phyloP scores from a whole-genome alignment of 352 stramenopile species.

The Globisporangium orthogonon region DNA sequence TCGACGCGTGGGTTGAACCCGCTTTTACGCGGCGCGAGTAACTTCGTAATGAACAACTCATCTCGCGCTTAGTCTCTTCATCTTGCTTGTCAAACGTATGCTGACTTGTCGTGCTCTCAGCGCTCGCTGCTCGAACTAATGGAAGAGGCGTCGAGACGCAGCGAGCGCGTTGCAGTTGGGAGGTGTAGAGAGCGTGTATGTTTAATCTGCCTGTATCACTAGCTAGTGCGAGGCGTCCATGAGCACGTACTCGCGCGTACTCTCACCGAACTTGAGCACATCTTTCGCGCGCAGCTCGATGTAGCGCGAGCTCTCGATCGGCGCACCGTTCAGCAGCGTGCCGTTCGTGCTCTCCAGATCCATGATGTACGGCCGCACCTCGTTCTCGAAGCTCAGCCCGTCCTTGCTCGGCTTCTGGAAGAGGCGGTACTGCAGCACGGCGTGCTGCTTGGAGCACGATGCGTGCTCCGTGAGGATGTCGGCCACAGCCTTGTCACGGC shows the following conservation, averaged over 20 bases:
- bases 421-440: slow-evolving; percentile 94
- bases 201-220: no score
- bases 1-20: neutral
- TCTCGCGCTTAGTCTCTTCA: no score
- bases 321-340: slow-evolving; percentile 95
- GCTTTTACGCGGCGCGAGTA: neutral
- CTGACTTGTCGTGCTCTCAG: no score
- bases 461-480: slow-evolving; percentile 94
- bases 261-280: slow-evolving; percentile 94
- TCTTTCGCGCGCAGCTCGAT: slow-evolving; percentile 95
- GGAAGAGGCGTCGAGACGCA: no score
- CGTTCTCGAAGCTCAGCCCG: slow-evolving; percentile 44
- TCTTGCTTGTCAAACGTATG: no score
- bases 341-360: slow-evolving; percentile 97
- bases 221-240: slow-evolving; percentile 47
- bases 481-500: slow-evolving; percentile 90
- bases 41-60: slow-evolving; percentile 3
- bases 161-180: no score
- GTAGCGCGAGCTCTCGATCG: slow-evolving; percentile 93
- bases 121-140: no score
- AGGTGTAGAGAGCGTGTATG: no score
- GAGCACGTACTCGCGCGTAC: slow-evolving; percentile 97
- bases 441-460: slow-evolving; percentile 96
- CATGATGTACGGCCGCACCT: slow-evolving; percentile 95
- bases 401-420: slow-evolving; percentile 64